These are phyloP conservation scores for Euphrasia confusa DNA, from an alignment of 257 asterid genomes.

Conservation along the genomic window DNA sequence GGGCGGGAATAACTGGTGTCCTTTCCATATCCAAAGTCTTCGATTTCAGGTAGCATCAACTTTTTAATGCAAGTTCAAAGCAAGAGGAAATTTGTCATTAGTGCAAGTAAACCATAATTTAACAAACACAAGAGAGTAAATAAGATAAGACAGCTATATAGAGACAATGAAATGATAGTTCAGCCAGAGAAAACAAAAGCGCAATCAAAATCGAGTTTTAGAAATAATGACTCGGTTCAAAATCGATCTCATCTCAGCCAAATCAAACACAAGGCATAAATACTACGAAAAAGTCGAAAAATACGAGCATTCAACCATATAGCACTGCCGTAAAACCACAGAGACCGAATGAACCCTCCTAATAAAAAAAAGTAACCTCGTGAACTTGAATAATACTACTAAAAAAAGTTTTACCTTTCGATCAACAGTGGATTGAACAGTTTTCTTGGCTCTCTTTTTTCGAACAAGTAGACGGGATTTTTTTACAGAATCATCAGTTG, in stretches of 20 bases:
- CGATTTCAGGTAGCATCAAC: conserved; percentile 70
- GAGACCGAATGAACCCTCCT: conserved; percentile 2
- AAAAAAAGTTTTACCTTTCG: conserved; percentile 32
- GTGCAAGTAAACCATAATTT: neutral
- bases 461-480: conserved; percentile 51
- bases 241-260: neutral
- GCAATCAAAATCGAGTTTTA: neutral
- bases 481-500: conserved; percentile 30
- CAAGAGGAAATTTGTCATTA: conserved; percentile 9
- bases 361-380: neutral
- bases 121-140: neutral
- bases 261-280: neutral
- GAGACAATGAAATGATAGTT: neutral
- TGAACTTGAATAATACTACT: neutral
- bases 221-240: neutral
- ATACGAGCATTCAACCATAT: too few species aligned
- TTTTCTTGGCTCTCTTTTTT: conserved; percentile 47
- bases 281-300: too few species aligned
- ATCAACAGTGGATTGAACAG: conserved; percentile 31
- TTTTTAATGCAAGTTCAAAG: conserved; percentile 1
- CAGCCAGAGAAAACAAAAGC: neutral
- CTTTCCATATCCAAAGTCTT: conserved; percentile 72
- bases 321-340: conserved; percentile 7
- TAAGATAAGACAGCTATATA: neutral
- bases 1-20: conserved; percentile 28